Conservation (phyloP, 1,284 basidiomycete species). For the Trametes pubescens region DNA sequence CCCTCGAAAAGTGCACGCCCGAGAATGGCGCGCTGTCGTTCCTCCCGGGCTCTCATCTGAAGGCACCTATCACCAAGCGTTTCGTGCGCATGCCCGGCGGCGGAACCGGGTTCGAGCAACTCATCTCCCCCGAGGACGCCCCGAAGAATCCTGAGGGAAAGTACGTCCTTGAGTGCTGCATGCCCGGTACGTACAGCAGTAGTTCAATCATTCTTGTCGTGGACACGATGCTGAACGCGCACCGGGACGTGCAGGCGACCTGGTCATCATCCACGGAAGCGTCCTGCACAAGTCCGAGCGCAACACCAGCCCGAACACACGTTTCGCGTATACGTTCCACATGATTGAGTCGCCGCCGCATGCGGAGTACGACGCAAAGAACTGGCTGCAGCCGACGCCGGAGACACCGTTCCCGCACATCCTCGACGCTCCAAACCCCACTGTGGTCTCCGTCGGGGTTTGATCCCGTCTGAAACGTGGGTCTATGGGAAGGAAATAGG, state of each 20-base stretch:
- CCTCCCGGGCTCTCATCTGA: slow-evolving; percentile 89
- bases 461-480: slow-evolving; percentile 20
- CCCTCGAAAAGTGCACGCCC: slow-evolving; percentile 87
- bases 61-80: slow-evolving; percentile 75
- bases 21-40: slow-evolving; percentile 92
- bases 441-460: slow-evolving; percentile 32
- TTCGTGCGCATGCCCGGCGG: slow-evolving; percentile 79
- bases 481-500: background rate
- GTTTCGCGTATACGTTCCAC: slow-evolving; percentile 95
- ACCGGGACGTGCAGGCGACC: slow-evolving; percentile 61
- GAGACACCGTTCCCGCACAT: slow-evolving; percentile 84
- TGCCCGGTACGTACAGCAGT: slow-evolving; percentile 63
- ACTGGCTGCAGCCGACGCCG: slow-evolving; percentile 89
- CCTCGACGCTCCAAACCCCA: slow-evolving; percentile 51
- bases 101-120: slow-evolving; percentile 83
- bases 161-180: slow-evolving; percentile 79
- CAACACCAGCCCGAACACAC: slow-evolving; percentile 75
- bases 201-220: background rate
- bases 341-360: slow-evolving; percentile 80
- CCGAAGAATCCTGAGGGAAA: slow-evolving; percentile 56
- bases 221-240: slow-evolving; percentile 6
- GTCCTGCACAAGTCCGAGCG: slow-evolving; percentile 90
- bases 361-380: slow-evolving; percentile 78
- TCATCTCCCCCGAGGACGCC: slow-evolving; percentile 52
- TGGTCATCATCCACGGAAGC: slow-evolving; percentile 91